Evolutionary conservation across 768 basidiomycete genomes (phyloP), one percentile per base, ranked within the genome.

Genomic region (Pisolithus microcarpus): DNA sequence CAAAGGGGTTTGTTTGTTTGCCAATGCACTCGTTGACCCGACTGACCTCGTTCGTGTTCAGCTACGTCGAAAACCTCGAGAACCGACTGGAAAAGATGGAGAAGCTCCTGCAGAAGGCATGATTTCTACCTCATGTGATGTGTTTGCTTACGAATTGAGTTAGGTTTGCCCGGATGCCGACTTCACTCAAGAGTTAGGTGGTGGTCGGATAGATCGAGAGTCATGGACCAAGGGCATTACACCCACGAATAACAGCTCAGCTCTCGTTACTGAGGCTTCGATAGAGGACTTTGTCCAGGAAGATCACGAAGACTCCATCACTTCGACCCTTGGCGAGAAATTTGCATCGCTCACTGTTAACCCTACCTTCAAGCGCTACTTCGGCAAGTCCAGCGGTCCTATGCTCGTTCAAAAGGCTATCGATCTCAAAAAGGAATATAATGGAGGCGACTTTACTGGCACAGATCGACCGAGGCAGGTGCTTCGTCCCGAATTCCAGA

Each of bases 161-260:
- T 38, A 86, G 85, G 70, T 87, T 42, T 81, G 78, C 57, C 84
- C 85, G 11, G 80, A 85, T 46, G 77, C 78, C 42, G 77, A 81
- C 48, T 73, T 84, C 30, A 72, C 80, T 19, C 75, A 74, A 51
- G 80, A 85, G 56, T 66, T 86, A 9, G 80, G 79, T 15, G 70
- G 70, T 23, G 48, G 59, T 26, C 57, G 54, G 4, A 65, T 75
- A 34, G 77, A 71, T 60, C 67, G 63, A 49, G 71, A 73, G 38
- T 54, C 51, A 1, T 76, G 72, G 67, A 53, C 59, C 21, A 65
- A 44, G 36, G 51, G 56, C 31, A 56, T 6, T 26, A 26, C 26
- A 7, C 26, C 26, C 26, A 26, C 52, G 50, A 54, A 49, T n/a
- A 1, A 55, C 1, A 18, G 56, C 7, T 56, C 63, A 0, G 50